phyloP scores from a whole-genome alignment of 306 rosid species.

The Styphnolobium japonicum region DNA sequence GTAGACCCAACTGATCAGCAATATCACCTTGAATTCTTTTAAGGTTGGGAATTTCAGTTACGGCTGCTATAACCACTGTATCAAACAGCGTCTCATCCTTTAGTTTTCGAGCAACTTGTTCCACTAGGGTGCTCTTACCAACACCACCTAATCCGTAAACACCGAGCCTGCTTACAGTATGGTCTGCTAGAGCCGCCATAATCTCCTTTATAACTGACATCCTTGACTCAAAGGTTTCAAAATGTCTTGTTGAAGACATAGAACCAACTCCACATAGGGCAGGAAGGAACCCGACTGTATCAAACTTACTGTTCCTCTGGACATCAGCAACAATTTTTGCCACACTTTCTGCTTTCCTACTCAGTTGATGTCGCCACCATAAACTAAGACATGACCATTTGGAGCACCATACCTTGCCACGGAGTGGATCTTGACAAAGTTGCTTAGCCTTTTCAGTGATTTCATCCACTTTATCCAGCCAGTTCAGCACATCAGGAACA shows the following conservation, averaged over 20 bases:
- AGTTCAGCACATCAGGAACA: not conserved
- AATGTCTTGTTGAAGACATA: not conserved
- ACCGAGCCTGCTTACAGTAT: not conserved
- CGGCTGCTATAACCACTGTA: not conserved
- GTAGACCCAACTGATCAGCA: not conserved
- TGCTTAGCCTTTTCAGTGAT: not conserved
- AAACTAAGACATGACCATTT: not conserved
- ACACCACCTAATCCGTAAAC: not conserved
- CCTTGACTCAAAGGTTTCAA: not conserved
- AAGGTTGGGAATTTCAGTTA: not conserved
- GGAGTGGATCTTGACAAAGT: not conserved
- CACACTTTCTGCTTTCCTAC: conserved; percentile 5
- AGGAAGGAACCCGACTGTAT: not conserved
- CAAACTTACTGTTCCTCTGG: not conserved
- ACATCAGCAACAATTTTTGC: not conserved
- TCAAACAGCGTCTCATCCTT: not conserved
- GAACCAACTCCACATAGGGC: not conserved
- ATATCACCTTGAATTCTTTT: not conserved
- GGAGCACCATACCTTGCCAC: not conserved
- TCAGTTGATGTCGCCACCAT: not conserved
- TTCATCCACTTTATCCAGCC: not conserved
- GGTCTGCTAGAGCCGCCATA: not conserved
- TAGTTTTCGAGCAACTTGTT: not conserved
- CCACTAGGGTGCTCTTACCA: not conserved
- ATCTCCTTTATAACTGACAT: not conserved